Evolutionary conservation across 441 rosid genomes (phyloP).

Genomic region (Populus hybrid): DNA sequence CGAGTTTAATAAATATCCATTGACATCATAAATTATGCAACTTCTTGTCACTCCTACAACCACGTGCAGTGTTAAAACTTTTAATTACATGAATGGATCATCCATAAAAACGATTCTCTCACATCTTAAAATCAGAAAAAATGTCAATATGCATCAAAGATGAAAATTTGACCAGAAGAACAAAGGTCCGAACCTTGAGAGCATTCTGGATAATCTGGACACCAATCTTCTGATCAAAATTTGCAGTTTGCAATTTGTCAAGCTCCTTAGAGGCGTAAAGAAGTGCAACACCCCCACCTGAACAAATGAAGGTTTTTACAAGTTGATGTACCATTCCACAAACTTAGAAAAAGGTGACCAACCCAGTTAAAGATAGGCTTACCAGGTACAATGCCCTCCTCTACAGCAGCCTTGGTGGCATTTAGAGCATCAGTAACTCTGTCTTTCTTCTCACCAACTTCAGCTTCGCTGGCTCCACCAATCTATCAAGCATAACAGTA

Average conservation of each 20-base stretch:
- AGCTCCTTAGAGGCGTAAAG: constrained; percentile 64
- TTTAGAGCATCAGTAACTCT: constrained; percentile 63
- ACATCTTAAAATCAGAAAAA: background rate
- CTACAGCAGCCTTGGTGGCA: constrained; percentile 64
- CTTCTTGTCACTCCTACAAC: background rate
- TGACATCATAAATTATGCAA: background rate
- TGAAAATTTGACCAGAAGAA: background rate
- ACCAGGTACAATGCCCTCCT: constrained; percentile 73
- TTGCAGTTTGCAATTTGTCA: constrained; percentile 55
- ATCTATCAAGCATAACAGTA: constrained; percentile 28
- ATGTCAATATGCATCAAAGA: background rate
- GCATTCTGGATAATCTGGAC: constrained; percentile 79
- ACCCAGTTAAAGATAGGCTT: background rate
- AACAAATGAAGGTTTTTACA: background rate
- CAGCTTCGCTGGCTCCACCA: constrained; percentile 68
- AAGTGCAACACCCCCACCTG: constrained; percentile 81
- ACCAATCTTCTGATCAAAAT: constrained; percentile 76
- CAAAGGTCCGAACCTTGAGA: constrained; percentile 40
- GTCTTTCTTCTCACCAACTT: constrained; percentile 60
- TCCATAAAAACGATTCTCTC: background rate
- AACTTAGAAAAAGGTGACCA: background rate
- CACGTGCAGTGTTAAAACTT: background rate
- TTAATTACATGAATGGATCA: background rate
- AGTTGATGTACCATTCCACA: background rate
- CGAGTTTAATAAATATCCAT: background rate